Percentiles rank a stretch among this genome's conserved stretches.
These are phyloP conservation scores for Annulohypoxylon nitens DNA, from an alignment of 495 filamentous ascomycete species.

Conservation along the genomic window DNA sequence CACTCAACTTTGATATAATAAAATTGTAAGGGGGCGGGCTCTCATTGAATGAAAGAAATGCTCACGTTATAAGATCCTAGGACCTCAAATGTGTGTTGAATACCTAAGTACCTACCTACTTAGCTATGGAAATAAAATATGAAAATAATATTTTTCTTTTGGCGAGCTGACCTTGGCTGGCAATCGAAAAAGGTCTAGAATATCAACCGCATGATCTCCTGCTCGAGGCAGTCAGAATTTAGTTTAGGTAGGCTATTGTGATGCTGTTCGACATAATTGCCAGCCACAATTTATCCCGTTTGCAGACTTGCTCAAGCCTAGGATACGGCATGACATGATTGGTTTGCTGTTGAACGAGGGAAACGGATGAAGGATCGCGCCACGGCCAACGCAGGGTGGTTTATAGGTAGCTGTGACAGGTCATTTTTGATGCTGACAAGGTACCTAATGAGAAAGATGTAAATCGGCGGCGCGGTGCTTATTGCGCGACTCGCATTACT, in stretches of 20 bases:
- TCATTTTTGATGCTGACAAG: not conserved
- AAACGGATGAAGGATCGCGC: not conserved
- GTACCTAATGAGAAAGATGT: not conserved
- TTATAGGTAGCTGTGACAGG: not conserved
- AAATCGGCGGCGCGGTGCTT: not conserved
- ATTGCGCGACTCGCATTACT: not conserved
- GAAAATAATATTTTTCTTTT: too few species aligned
- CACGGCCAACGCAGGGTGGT: not conserved
- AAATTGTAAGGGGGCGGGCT: too few species aligned
- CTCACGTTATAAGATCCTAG: too few species aligned
- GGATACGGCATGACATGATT: not conserved
- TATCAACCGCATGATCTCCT: too few species aligned
- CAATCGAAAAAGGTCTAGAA: too few species aligned
- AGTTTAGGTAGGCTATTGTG: not conserved
- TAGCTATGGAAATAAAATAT: too few species aligned
- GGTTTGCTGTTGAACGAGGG: not conserved
- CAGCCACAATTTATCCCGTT: not conserved
- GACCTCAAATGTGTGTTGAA: too few species aligned
- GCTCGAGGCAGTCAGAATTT: too few species aligned
- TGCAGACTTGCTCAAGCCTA: not conserved
- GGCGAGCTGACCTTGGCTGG: too few species aligned
- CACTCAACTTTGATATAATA: too few species aligned
- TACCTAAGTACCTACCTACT: too few species aligned
- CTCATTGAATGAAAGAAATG: too few species aligned
- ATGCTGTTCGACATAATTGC: not conserved